phyloP scores from a whole-genome alignment of 148 eudicot genomes.

The Arctostaphylos glauca region DNA sequence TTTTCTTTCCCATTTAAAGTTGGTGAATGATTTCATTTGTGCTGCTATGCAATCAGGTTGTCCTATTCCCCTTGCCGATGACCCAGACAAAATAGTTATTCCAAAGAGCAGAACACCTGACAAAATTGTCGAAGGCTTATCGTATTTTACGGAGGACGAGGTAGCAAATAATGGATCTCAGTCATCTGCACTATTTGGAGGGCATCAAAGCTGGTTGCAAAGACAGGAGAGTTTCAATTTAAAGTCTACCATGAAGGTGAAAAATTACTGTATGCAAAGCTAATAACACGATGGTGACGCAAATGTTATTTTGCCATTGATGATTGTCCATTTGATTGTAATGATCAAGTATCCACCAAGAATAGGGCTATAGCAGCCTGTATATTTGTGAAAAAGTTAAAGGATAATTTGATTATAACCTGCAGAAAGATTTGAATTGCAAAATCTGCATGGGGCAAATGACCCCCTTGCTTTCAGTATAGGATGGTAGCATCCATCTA shows the following conservation, averaged over 20 bases:
- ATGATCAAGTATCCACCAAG: neutral
- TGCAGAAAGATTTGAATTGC: neutral
- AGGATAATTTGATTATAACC: neutral
- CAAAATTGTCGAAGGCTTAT: constrained; percentile 46
- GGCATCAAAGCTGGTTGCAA: constrained; percentile 75
- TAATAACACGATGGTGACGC: neutral
- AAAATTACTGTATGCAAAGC: neutral
- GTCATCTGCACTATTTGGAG: constrained; percentile 81
- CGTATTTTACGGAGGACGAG: constrained; percentile 66
- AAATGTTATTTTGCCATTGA: neutral
- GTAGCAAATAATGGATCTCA: constrained; percentile 41
- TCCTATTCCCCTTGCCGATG: constrained; percentile 66
- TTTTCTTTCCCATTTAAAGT: neutral
- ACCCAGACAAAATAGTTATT: constrained; percentile 58
- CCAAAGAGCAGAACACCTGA: constrained; percentile 68
- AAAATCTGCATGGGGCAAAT: neutral
- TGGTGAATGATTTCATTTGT: constrained; percentile 12
- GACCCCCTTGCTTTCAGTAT: neutral
- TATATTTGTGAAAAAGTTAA: neutral
- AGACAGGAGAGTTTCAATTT: constrained; percentile 79
- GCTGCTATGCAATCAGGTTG: constrained; percentile 53
- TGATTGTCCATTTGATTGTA: neutral
- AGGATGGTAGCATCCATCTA: neutral
- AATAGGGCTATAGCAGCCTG: neutral
- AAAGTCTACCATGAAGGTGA: constrained; percentile 80